Conservation (phyloP, 345 rosid species). For the Chamaenerion angustifolium region DNA sequence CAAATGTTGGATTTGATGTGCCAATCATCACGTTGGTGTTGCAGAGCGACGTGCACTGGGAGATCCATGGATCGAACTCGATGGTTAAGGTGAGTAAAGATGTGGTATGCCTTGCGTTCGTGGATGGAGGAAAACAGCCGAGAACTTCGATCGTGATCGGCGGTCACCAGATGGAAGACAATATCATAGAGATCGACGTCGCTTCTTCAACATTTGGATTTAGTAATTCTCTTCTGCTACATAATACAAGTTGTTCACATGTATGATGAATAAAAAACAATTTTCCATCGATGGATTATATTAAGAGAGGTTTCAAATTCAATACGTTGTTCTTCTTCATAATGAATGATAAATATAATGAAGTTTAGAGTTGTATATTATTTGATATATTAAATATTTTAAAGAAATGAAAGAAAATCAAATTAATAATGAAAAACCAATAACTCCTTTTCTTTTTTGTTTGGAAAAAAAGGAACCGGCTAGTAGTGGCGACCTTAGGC, state of each 20-base stretch:
- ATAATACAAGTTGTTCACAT: slow-evolving; percentile 18
- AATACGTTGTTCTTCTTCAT: too few species aligned
- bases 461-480: too few species aligned
- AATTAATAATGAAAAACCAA: too few species aligned
- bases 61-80: slow-evolving; percentile 24
- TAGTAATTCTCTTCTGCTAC: slow-evolving; percentile 19
- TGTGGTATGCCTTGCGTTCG: slow-evolving; percentile 18
- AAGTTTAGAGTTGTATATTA: too few species aligned
- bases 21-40: slow-evolving; percentile 20
- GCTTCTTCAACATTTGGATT: slow-evolving; percentile 21
- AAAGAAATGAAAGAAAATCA: too few species aligned
- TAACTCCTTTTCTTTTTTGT: too few species aligned
- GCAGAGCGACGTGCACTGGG: slow-evolving; percentile 14
- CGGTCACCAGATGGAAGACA: slow-evolving; percentile 24
- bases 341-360: too few species aligned
- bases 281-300: too few species aligned
- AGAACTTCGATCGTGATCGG: slow-evolving; percentile 22
- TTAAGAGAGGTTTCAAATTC: too few species aligned
- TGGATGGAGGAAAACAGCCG: slow-evolving; percentile 18
- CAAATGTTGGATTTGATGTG: slow-evolving; percentile 13
- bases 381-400: too few species aligned
- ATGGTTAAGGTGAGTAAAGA: slow-evolving; percentile 17
- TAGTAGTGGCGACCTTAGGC: too few species aligned
- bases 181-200: slow-evolving; percentile 26
- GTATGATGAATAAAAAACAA: slow-evolving; percentile 1